Evolutionary conservation across 768 basidiomycete genomes (phyloP).

Genomic region (Exidia glandulosa): DNA sequence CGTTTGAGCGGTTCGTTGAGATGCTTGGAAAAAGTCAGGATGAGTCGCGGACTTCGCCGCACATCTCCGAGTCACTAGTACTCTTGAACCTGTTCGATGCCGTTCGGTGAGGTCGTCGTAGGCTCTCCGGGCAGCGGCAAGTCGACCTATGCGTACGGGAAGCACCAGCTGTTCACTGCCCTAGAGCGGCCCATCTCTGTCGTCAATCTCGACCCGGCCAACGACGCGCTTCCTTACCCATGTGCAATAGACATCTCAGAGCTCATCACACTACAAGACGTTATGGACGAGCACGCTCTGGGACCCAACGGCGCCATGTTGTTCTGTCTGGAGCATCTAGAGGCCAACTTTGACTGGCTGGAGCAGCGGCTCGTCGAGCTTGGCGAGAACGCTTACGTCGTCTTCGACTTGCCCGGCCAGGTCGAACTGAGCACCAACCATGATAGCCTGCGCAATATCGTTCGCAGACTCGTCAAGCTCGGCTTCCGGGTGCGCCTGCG

Average conservation of each 20-base stretch:
- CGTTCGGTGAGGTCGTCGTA: slow-evolving; percentile 80
- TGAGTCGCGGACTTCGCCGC: too few species aligned
- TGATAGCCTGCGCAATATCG: slow-evolving; percentile 72
- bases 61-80: too few species aligned
- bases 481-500: slow-evolving; percentile 69
- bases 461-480: slow-evolving; percentile 56
- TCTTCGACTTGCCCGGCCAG: slow-evolving; percentile 96
- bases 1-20: too few species aligned
- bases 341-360: slow-evolving; percentile 88
- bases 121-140: slow-evolving; percentile 82
- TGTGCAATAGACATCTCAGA: slow-evolving; percentile 77
- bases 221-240: slow-evolving; percentile 81
- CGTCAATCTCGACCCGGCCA: slow-evolving; percentile 94
- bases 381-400: slow-evolving; percentile 67
- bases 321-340: slow-evolving; percentile 94
- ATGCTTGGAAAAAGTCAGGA: too few species aligned
- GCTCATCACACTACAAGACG: slow-evolving; percentile 78
- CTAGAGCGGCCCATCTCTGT: slow-evolving; percentile 77
- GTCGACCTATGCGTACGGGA: slow-evolving; percentile 81
- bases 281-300: slow-evolving; percentile 71
- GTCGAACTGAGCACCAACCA: slow-evolving; percentile 97
- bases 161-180: slow-evolving; percentile 81
- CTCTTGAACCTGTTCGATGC: slow-evolving; percentile 46
- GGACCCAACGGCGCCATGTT: slow-evolving; percentile 96
- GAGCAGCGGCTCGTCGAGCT: slow-evolving; percentile 54